Percentiles rank a stretch among this genome's conserved stretches.
Evolutionary conservation across 2,329 filamentous ascomycete species (phyloP).

Genomic region (Aurifilum marmelostoma): DNA sequence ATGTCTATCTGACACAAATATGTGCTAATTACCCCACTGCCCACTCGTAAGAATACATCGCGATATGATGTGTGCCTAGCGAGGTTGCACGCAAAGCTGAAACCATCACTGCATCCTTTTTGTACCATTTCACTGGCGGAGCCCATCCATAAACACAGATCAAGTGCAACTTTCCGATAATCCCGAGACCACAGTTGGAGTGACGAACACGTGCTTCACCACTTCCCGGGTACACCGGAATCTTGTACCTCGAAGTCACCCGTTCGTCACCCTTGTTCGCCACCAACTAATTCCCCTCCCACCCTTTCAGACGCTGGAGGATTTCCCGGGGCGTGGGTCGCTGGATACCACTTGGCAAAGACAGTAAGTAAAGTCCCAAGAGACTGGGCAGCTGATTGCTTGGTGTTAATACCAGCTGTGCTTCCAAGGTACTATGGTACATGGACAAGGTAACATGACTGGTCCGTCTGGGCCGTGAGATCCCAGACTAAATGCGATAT

Average conservation of each 20-base stretch:
- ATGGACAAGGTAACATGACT: background rate
- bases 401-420: background rate
- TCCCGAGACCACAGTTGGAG: background rate
- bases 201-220: background rate
- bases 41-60: too few relatives aligned
- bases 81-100: background rate
- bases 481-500: background rate
- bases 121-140: background rate
- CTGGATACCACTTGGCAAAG: background rate
- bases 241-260: conserved; percentile 11
- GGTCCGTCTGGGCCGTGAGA: background rate
- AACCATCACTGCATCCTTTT: background rate
- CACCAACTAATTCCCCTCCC: background rate
- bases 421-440: background rate
- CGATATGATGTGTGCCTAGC: background rate
- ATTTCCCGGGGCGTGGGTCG: background rate
- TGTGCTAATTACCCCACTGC: background rate
- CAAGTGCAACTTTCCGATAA: background rate
- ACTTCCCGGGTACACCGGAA: conserved; percentile 6
- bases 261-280: background rate
- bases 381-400: background rate
- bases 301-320: background rate
- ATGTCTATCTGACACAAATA: background rate
- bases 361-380: background rate
- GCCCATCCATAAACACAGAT: background rate